These are phyloP conservation scores for Russula griseocarnosa DNA, from an alignment of 768 basidiomycete genomes.

Conservation along the genomic window DNA sequence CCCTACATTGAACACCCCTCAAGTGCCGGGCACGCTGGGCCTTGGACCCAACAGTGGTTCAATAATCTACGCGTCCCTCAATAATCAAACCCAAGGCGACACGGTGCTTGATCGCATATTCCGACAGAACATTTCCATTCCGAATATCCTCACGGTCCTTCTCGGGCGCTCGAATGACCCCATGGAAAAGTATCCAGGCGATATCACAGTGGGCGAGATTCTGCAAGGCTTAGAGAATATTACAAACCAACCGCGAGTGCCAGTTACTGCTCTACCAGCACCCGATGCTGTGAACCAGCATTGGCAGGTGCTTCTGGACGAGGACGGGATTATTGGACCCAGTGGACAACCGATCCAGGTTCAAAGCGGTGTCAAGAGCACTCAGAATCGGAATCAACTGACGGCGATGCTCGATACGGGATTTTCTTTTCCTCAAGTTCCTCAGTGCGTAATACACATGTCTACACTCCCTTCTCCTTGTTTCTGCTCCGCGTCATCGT, in stretches of 20 bases:
- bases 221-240: background rate
- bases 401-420: constrained; percentile 23
- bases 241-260: background rate
- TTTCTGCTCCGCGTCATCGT: background rate
- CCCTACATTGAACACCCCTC: background rate
- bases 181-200: background rate
- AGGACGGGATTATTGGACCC: background rate
- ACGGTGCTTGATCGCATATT: background rate
- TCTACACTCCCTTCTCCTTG: background rate
- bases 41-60: background rate
- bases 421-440: constrained; percentile 37
- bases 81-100: background rate
- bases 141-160: background rate
- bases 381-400: background rate
- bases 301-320: constrained; percentile 1
- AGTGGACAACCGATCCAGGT: constrained; percentile 30
- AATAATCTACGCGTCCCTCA: background rate
- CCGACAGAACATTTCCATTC: background rate
- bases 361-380: constrained; percentile 25
- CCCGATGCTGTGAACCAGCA: background rate
- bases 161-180: background rate
- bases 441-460: constrained; percentile 27
- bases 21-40: background rate
- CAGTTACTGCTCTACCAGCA: background rate
- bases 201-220: background rate